Evolutionary conservation across 2,329 filamentous ascomycete genomes (phyloP).

Genomic region (Talaromyces rugulosus): DNA sequence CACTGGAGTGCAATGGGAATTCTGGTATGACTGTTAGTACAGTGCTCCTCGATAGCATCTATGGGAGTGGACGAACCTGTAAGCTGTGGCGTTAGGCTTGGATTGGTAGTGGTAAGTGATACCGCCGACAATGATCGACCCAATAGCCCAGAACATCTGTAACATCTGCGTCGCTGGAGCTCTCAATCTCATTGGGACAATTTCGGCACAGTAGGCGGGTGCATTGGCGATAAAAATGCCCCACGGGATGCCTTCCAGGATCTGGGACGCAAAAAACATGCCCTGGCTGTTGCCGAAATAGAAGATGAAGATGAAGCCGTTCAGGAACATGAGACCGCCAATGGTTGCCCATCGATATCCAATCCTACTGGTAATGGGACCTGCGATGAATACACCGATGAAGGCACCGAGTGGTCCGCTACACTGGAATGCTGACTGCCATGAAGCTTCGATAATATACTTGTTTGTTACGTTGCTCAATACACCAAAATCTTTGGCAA

Average conservation of each 20-base stretch:
- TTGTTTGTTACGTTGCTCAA: constrained; percentile 17
- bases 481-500: constrained; percentile 47
- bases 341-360: constrained; percentile 61
- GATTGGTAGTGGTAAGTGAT: constrained; percentile 53
- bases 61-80: constrained; percentile 37
- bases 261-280: constrained; percentile 51
- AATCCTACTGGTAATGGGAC: constrained; percentile 54
- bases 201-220: constrained; percentile 60
- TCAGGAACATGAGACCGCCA: constrained; percentile 48
- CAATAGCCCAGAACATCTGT: constrained; percentile 65
- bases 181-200: constrained; percentile 56
- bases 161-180: constrained; percentile 59
- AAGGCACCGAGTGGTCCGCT: constrained; percentile 51
- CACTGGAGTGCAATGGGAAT: constrained; percentile 55
- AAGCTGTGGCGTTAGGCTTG: constrained; percentile 28
- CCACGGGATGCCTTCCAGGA: constrained; percentile 61
- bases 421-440: constrained; percentile 57
- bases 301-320: constrained; percentile 50
- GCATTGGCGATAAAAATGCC: constrained; percentile 64
- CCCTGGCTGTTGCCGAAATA: constrained; percentile 44
- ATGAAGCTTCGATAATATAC: constrained; percentile 47
- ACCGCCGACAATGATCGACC: constrained; percentile 56
- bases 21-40: constrained; percentile 36
- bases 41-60: constrained; percentile 20
- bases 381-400: constrained; percentile 47